Evolutionary conservation across 345 rosid species (phyloP), one percentile per base, ranked within the genome.

Genomic region (Turnera subulata): DNA sequence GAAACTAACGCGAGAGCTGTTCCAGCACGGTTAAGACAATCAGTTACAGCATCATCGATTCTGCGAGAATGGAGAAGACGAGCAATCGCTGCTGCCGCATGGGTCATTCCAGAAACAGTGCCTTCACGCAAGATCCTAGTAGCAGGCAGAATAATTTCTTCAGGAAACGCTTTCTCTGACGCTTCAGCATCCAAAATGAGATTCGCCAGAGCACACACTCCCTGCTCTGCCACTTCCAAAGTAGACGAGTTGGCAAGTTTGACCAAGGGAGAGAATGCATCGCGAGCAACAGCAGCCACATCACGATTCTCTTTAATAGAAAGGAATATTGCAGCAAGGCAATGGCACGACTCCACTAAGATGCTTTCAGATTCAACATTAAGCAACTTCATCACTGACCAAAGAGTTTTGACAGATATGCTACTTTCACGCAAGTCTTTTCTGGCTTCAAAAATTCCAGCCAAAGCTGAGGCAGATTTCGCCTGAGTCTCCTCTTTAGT

Each of bases 61-160:
- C 39, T 72, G 59, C 82, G 83, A 24, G 89, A 76, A 67, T 82
- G 82, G 40, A 94, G 93, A 60, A 91, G 79, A 46, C 99, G 86
- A 44, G 91, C 81, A 65, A 94, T 86, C 64, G 97, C 96, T 50
- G 99, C 96, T 63, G 99, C 97, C 56, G 96, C 99, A 73, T 76
- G 96, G 53, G 88, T 84, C 85, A 82, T 90, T 48, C 97, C 97
- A 64, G 89, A 71, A 66, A 84, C 76, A 16, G 95, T 76, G 64
- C 97, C 97, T 79, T 94, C 99, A 63, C 77, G 84, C 78, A 94
- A 74, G 65, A 94, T 81, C 72, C 91, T 83, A 47, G 99, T 90
- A 61, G 96, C 90, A 46, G 97, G 95, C 75, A 88, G 63, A 69
- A 90, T 80, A 66, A 94, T 84, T 70, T 86, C 91, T 59, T 90